A percentile compares a stretch with the other conserved stretches of the same genome.
phyloP scores from a whole-genome alignment of 1,139 yeast genomes.

The Nematodospora anomalae region DNA sequence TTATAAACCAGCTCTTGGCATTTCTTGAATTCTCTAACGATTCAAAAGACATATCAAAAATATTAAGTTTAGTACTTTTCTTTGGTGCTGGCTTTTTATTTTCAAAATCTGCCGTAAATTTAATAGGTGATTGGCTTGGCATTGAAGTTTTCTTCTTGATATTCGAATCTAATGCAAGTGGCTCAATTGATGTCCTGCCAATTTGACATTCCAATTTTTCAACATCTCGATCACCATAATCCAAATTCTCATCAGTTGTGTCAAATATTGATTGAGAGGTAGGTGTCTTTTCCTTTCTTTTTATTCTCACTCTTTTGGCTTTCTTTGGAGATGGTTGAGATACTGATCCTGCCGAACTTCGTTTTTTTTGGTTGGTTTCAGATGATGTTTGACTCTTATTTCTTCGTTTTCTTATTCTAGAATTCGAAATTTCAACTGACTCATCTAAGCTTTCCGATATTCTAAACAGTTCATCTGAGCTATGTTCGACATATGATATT shows the following conservation, averaged over 20 bases:
- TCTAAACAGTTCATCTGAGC: conserved; percentile 5
- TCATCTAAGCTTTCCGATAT: conserved; percentile 3
- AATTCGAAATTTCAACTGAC: not conserved
- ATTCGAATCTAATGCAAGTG: not conserved
- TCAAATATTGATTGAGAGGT: conserved; percentile 8
- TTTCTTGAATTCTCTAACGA: not conserved
- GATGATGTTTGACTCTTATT: not conserved
- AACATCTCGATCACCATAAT: conserved; percentile 12
- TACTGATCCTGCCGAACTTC: not conserved
- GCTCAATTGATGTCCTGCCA: conserved; percentile 8
- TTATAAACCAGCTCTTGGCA: conserved; percentile 1
- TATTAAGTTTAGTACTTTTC: conserved; percentile 12
- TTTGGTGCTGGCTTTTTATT: conserved; percentile 4
- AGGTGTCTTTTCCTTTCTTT: conserved; percentile 1
- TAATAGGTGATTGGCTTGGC: conserved; percentile 10
- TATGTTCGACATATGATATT: not conserved
- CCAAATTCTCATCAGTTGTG: conserved; percentile 11
- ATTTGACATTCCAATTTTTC: conserved; percentile 12
- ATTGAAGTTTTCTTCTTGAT: not conserved
- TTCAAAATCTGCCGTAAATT: conserved; percentile 5
- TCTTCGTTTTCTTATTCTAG: not conserved
- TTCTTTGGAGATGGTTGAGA: conserved; percentile 4
- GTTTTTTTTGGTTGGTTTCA: conserved; percentile 4
- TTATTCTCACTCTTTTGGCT: conserved; percentile 8
- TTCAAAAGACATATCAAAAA: conserved; percentile 17